Percentiles rank a stretch among this genome's conserved stretches.
Evolutionary conservation across 2,329 filamentous ascomycete species (phyloP).

Genomic region (Rutstroemia sp.): DNA sequence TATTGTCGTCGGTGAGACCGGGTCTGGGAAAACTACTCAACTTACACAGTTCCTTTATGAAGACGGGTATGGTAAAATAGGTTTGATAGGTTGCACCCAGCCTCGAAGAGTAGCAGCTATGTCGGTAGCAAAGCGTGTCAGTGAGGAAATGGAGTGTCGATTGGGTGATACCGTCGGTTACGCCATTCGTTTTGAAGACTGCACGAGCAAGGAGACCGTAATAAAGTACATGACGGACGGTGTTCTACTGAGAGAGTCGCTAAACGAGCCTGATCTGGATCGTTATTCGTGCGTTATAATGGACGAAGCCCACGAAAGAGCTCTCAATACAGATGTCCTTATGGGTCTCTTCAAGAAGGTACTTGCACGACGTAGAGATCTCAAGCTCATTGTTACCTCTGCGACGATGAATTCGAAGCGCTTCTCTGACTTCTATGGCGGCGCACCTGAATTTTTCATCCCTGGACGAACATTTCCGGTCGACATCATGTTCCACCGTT

Average conservation of each 20-base stretch:
- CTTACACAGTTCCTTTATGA: constrained; percentile 94
- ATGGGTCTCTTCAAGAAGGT: constrained; percentile 99
- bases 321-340: constrained; percentile 91
- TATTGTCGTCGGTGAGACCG: constrained; percentile 94
- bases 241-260: constrained; percentile 83
- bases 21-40: constrained; percentile 96
- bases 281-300: constrained; percentile 98
- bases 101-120: constrained; percentile 94
- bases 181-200: constrained; percentile 97
- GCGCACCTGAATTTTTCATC: constrained; percentile 93
- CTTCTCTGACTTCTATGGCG: constrained; percentile 93
- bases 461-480: constrained; percentile 95
- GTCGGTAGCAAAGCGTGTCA: constrained; percentile 97
- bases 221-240: constrained; percentile 99
- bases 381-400: constrained; percentile 96
- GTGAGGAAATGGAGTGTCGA: constrained; percentile 95
- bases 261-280: constrained; percentile 88
- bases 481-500: constrained; percentile 90
- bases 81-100: constrained; percentile 94
- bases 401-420: constrained; percentile 98
- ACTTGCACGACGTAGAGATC: constrained; percentile 74
- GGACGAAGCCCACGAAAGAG: constrained; percentile 97
- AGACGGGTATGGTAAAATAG: constrained; percentile 80
- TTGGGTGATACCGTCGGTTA: constrained; percentile 87
- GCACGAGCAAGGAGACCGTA: constrained; percentile 86